Evolutionary conservation across 2,329 filamentous ascomycete genomes (phyloP).

Genomic region (Fusarium sacchari): DNA sequence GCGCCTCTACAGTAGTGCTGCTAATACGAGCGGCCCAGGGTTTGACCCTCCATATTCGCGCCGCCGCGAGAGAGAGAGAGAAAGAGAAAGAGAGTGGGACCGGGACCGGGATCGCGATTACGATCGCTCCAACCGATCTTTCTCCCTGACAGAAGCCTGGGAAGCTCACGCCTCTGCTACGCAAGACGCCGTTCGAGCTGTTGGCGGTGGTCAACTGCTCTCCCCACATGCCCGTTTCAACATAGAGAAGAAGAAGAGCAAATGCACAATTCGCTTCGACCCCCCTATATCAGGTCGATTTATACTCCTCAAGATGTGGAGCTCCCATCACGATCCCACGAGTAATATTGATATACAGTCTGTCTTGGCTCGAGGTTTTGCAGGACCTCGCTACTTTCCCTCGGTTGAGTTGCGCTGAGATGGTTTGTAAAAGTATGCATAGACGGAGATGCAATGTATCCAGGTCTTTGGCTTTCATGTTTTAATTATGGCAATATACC

Average conservation of each 20-base stretch:
- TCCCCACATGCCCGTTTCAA: conserved; percentile 83
- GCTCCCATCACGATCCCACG: conserved; percentile 70
- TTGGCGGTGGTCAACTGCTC: conserved; percentile 70
- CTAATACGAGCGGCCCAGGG: conserved; percentile 20
- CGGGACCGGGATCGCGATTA: conserved; percentile 24
- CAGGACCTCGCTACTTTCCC: conserved; percentile 86
- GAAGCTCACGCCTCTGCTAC: conserved; percentile 64
- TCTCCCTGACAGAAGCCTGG: conserved; percentile 47
- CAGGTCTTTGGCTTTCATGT: not conserved
- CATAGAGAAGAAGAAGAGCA: conserved; percentile 83
- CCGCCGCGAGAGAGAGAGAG: conserved; percentile 30
- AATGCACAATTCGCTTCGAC: conserved; percentile 87
- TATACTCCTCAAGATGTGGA: conserved; percentile 92
- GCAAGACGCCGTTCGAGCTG: conserved; percentile 66
- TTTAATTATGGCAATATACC: conserved; percentile 16
- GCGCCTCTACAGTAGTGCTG: conserved; percentile 36
- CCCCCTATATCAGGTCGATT: conserved; percentile 84
- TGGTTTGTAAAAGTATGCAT: not conserved
- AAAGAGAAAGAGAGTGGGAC: conserved; percentile 27
- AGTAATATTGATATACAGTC: conserved; percentile 91
- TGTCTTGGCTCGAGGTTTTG: conserved; percentile 83
- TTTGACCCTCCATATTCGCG: conserved; percentile 25
- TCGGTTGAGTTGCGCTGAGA: conserved; percentile 68
- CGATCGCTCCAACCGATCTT: conserved; percentile 35
- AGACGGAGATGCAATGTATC: not conserved